Base-by-base conservation (phyloP, 108 stramenopile genomes). In the Licmophora abbreviata region DNA sequence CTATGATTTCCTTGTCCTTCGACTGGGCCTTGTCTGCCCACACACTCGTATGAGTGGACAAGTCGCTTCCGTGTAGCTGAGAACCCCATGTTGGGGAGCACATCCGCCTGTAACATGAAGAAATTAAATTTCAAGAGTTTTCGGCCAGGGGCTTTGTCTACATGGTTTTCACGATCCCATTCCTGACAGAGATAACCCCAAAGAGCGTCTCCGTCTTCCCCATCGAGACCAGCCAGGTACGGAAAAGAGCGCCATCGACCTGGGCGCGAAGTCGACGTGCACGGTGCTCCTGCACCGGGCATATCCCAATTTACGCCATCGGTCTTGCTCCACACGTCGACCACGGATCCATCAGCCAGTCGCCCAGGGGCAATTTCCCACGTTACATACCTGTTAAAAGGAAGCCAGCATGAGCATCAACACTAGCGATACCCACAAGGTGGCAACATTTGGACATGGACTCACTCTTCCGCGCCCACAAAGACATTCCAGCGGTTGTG, bases 401-500 rank as follows among this genome's bases (percentile, higher is more conserved):
- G n/a, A n/a, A n/a, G n/a, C n/a, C n/a, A n/a, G n/a, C n/a, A n/a
- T n/a, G n/a, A n/a, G n/a, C n/a, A n/a, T n/a, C n/a, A n/a, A n/a
- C n/a, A n/a, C n/a, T n/a, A n/a, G 36, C 5, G 29, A 33, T 12
- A 48, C 29, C 12, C 31, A 51, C 4, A 15, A 12, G 26, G 30
- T 31, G n/a, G n/a, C n/a, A n/a, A 0, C 1, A 1, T 8, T 45
- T 1, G 22, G 48, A 37, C 20, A 36, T 21, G 20, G 0, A 61
- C 77, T 69, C 48, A 81, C 74, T 89, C 81, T 53, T 89, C 88
- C 1, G 88, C 88, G 14, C 88, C 83, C 7, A 85, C 76, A 43
- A 92, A 92, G 1, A 92, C 90, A 48, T 92, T 92, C 90, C 85
- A 92, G 42, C 90, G 58, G 56, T 83, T 83, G 51, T 87, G 85